Evolutionary conservation across 495 filamentous ascomycete species (phyloP).

Genomic region (Cairneyella variabilis): DNA sequence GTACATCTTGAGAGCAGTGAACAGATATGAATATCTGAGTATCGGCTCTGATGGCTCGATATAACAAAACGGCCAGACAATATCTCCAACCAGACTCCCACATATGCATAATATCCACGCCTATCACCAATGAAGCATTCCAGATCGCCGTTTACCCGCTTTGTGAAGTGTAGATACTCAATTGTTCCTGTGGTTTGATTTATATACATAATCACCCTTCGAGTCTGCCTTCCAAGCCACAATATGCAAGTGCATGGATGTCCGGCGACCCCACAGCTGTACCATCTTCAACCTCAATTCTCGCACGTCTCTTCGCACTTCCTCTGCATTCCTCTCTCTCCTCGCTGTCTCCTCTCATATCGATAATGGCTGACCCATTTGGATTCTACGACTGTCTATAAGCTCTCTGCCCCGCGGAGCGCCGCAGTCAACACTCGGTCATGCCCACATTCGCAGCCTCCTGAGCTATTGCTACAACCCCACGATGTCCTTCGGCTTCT

Average conservation of each 20-base stretch:
- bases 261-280: background rate
- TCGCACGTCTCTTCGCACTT: background rate
- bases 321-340: background rate
- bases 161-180: background rate
- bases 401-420: background rate
- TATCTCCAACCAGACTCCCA: too few species aligned
- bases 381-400: background rate
- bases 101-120: too few species aligned
- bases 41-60: too few species aligned
- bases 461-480: background rate
- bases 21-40: too few species aligned
- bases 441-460: background rate
- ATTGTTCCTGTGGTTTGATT: background rate
- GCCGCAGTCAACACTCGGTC: too few species aligned
- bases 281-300: background rate
- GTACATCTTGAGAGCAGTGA: too few species aligned
- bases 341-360: background rate
- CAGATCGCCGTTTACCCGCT: background rate
- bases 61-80: too few species aligned
- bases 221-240: conserved; percentile 3
- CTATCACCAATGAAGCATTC: too few species aligned
- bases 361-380: background rate
- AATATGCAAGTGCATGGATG: conserved; percentile 8
- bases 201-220: background rate
- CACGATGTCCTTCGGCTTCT: conserved; percentile 27